Conservation (phyloP, 164 flowering plant species). For the Magnolia changhungtana region DNA sequence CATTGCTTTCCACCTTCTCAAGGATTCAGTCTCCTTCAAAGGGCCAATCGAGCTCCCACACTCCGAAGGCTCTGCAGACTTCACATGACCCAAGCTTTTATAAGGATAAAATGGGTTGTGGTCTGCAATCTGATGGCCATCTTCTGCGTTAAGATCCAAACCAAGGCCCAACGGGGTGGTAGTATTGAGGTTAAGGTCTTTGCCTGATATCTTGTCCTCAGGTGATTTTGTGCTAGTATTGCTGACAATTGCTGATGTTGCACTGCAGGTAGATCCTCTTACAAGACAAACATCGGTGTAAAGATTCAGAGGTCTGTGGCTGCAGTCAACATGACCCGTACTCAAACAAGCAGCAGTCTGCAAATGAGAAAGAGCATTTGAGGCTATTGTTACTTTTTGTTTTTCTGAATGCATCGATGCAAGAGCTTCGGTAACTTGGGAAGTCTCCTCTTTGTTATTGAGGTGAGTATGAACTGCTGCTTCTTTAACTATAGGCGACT, state of each 20-base stretch:
- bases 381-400: slow-evolving; percentile 16
- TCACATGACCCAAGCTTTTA: slow-evolving; percentile 31
- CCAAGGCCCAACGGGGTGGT: slow-evolving; percentile 26
- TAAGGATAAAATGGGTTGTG: slow-evolving; percentile 33
- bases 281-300: too few species aligned
- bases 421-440: slow-evolving; percentile 24
- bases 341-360: background rate
- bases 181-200: slow-evolving; percentile 10
- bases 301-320: slow-evolving; percentile 6
- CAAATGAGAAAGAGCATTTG: slow-evolving; percentile 8
- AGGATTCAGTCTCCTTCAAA: slow-evolving; percentile 52
- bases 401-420: slow-evolving; percentile 15
- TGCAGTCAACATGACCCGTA: slow-evolving; percentile 7
- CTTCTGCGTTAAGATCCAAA: slow-evolving; percentile 54
- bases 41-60: slow-evolving; percentile 68
- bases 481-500: slow-evolving; percentile 2
- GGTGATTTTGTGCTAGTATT: slow-evolving; percentile 11
- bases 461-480: slow-evolving; percentile 6
- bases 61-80: slow-evolving; percentile 52
- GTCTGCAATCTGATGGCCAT: slow-evolving; percentile 34
- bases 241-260: slow-evolving; percentile 6
- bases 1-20: slow-evolving; percentile 73
- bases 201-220: slow-evolving; percentile 15
- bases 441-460: slow-evolving; percentile 22
- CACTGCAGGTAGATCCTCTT: slow-evolving; percentile 1